These are phyloP conservation scores for Phaseolus coccineus DNA, from an alignment of 331 rosid species.

Conservation along the genomic window DNA sequence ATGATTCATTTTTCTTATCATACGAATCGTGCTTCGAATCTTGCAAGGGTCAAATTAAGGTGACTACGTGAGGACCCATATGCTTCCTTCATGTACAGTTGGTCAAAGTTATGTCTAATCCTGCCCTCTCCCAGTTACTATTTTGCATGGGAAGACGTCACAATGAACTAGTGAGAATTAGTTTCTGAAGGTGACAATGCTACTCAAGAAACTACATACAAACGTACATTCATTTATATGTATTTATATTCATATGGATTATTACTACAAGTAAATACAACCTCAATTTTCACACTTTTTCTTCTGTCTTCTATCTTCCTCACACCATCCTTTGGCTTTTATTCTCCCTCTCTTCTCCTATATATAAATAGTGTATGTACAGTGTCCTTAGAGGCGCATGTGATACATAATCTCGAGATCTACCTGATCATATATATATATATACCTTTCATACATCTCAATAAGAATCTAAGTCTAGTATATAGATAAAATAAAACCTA, in stretches of 20 bases:
- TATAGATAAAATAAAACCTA: conserved; percentile 29
- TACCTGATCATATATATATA: conserved; percentile 16
- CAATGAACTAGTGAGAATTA: neutral
- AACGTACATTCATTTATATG: neutral
- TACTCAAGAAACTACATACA: neutral
- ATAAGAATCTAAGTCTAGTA: conserved; percentile 41
- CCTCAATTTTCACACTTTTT: neutral
- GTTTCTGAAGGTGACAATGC: conserved; percentile 4
- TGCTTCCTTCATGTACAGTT: conserved; percentile 39
- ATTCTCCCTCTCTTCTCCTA: neutral
- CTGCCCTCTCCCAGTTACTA: conserved; percentile 29
- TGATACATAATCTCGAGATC: conserved; percentile 26
- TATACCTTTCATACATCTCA: conserved; percentile 38
- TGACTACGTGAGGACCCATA: conserved; percentile 54
- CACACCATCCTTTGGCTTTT: neutral
- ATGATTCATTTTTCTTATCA: conserved; percentile 44
- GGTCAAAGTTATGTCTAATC: conserved; percentile 50
- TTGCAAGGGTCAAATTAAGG: conserved; percentile 52
- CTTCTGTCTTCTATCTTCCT: neutral
- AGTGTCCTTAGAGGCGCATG: conserved; percentile 7
- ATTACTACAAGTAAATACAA: neutral
- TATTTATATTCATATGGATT: neutral
- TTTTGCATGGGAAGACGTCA: conserved; percentile 49
- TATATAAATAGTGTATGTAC: neutral
- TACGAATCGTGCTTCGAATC: conserved; percentile 41